Percentiles rank a stretch among this genome's conserved stretches.
These are phyloP conservation scores for Malus hybrid DNA, from an alignment of 331 rosid species.

Conservation along the genomic window DNA sequence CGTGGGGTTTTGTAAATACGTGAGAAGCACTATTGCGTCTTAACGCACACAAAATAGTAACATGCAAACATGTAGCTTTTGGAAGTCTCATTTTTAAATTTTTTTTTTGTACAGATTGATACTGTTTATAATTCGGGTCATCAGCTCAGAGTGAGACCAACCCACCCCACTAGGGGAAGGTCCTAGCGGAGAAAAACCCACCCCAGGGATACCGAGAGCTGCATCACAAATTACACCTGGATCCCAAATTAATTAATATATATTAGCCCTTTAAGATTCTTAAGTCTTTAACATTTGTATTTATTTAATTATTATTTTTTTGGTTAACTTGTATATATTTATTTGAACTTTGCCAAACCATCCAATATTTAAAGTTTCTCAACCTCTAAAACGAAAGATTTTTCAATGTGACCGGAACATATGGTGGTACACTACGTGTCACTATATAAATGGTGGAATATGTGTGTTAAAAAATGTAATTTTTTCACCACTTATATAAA, in stretches of 20 bases:
- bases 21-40: constrained; percentile 31
- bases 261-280: not conserved
- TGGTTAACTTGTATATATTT: not conserved
- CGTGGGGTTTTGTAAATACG: constrained; percentile 18
- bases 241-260: not conserved
- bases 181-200: not conserved
- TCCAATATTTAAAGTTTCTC: not conserved
- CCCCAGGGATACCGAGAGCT: not conserved
- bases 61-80: constrained; percentile 40
- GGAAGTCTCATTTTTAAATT: not conserved
- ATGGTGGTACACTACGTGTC: fast-evolving
- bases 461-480: too few relatives aligned
- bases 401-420: too few relatives aligned
- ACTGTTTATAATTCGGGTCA: not conserved
- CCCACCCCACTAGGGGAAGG: not conserved
- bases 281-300: not conserved
- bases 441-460: too few relatives aligned
- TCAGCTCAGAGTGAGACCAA: not conserved
- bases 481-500: too few relatives aligned
- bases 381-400: too few relatives aligned
- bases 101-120: not conserved
- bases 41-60: not conserved
- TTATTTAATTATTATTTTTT: too few relatives aligned
- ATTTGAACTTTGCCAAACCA: not conserved
- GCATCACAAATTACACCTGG: not conserved